These are phyloP conservation scores for Ciborinia camelliae DNA, from an alignment of 2,329 filamentous ascomycete species.

Conservation along the genomic window DNA sequence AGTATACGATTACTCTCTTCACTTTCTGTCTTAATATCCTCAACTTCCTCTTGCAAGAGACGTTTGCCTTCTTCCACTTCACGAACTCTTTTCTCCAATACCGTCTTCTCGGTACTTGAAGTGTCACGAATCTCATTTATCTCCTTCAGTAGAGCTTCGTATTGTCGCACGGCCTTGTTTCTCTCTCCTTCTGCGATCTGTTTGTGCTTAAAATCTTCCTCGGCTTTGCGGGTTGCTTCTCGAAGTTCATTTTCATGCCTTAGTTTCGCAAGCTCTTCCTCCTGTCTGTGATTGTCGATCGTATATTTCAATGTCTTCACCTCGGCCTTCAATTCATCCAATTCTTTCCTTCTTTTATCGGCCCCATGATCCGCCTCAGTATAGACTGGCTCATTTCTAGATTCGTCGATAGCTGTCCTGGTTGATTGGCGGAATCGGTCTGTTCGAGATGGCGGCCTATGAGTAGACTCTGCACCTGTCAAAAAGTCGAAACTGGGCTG, in stretches of 20 bases:
- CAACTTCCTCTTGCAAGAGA: conserved; percentile 73
- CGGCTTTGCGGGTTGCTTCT: conserved; percentile 74
- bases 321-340: conserved; percentile 86
- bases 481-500: conserved; percentile 60
- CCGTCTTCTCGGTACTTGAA: conserved; percentile 55
- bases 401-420: conserved; percentile 56
- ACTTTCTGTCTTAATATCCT: conserved; percentile 62
- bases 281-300: conserved; percentile 80
- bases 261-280: conserved; percentile 74
- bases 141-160: conserved; percentile 51
- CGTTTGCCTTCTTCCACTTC: conserved; percentile 72
- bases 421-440: conserved; percentile 37
- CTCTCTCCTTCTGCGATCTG: conserved; percentile 57
- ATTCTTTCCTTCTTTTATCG: conserved; percentile 32
- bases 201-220: conserved; percentile 73
- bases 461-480: conserved; percentile 47
- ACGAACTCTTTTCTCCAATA: conserved; percentile 65
- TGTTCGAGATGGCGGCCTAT: conserved; percentile 35
- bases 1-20: conserved; percentile 67
- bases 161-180: conserved; percentile 48
- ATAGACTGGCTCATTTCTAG: conserved; percentile 53
- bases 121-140: conserved; percentile 50
- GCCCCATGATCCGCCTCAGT: conserved; percentile 29
- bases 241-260: conserved; percentile 81
- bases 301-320: conserved; percentile 86